These are phyloP conservation scores for Nigrospora oryzae DNA, from an alignment of 2,329 filamentous ascomycete species.

Conservation along the genomic window DNA sequence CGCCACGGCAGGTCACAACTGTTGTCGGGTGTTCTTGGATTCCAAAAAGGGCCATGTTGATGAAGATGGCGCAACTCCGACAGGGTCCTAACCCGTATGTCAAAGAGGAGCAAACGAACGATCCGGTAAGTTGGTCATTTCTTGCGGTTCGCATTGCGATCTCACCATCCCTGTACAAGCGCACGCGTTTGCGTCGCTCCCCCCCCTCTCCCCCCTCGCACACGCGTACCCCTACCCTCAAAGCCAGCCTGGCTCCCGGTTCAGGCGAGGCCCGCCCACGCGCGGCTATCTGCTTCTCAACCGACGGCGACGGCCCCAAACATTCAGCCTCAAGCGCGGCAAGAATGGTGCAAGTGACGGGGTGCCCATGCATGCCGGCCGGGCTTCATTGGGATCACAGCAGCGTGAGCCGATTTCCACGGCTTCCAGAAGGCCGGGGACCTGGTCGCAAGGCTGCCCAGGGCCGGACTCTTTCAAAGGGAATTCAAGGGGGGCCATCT, in stretches of 20 bases:
- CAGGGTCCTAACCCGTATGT: conserved; percentile 31
- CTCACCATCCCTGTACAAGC: too few species aligned
- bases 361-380: conserved; percentile 1
- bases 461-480: conserved; percentile 29
- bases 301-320: neutral
- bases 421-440: conserved; percentile 32
- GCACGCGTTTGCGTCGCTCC: too few species aligned
- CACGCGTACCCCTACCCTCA: too few species aligned
- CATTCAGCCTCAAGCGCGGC: conserved; percentile 7
- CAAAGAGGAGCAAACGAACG: conserved; percentile 31
- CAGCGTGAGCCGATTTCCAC: conserved; percentile 17
- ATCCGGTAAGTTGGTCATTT: conserved; percentile 27
- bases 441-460: conserved; percentile 35
- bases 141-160: neutral
- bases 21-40: too few species aligned
- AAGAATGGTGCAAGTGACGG: conserved; percentile 1
- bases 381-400: conserved; percentile 7
- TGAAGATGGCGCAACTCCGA: conserved; percentile 36
- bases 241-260: too few species aligned
- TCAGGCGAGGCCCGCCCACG: too few species aligned
- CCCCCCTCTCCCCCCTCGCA: too few species aligned
- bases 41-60: conserved; percentile 11
- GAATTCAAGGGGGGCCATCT: conserved; percentile 37
- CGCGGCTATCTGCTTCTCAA: neutral
- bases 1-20: neutral